Base-by-base conservation (phyloP, 129 eudicot species). In the Artemisia argyi region DNA sequence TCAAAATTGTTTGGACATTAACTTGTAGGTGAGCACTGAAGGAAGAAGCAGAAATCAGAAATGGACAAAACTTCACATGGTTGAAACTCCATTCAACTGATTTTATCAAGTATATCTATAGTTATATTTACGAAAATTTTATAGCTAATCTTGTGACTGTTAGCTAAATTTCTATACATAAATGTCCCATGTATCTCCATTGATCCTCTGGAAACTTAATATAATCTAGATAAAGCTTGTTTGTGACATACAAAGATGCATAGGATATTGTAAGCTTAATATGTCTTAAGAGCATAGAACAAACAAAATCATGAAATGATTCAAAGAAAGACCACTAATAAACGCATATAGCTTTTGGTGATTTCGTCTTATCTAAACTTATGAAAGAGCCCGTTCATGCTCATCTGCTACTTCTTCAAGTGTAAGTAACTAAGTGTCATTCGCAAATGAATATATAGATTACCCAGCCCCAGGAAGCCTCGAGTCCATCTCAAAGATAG, bases 321-420 rank as follows among this genome's bases (percentile, higher is more conserved):
- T 42, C 51, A 5, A 57, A 58, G 6, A 57, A 16, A 55, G 17
- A 28, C n/a, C 22, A 44, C 24, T 28, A 15, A 44, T 39, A 1
- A 39, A 39, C 11, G 11, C 11, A 39, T 39, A 39, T 39, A 39
- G 11, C 46, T 39, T 7, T 7, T 39, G 46, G 46, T 39, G 46
- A 39, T 39, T 39, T 7, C 46, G 2, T 7, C 46, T 39, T 39
- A 57, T 71, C 39, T 58, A 57, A 42, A 20, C 44, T 60, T 71
- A 14, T 28, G 12, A 14, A 71, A 46, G 66, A 57, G 60, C 66
- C 57, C 30, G 42, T 26, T 71, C 66, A 42, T 53, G 74, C 64
- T 69, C 32, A 11, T 69, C 61, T 71, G 5, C 66, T 52, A 30
- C 26, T 68, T 28, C 24, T 71, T 32, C 11, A 69, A 17, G 14